phyloP scores from a whole-genome alignment of 2,329 filamentous ascomycete genomes.

The Fusarium abutilonis region DNA sequence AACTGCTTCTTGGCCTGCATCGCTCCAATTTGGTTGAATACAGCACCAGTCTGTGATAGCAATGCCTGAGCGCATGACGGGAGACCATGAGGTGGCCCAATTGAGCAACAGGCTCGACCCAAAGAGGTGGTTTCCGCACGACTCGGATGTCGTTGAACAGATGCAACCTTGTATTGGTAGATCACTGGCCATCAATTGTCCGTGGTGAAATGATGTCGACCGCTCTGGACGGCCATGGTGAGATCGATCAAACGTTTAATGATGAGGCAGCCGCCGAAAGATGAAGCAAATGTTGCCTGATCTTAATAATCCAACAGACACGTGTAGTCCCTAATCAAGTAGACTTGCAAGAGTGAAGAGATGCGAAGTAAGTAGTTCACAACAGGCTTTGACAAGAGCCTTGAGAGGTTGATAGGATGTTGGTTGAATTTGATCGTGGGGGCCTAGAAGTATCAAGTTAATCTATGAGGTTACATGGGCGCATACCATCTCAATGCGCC shows the following conservation, averaged over 20 bases:
- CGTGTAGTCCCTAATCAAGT: neutral
- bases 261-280: constrained; percentile 1
- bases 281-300: neutral
- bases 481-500: constrained; percentile 14
- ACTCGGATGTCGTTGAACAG: constrained; percentile 23
- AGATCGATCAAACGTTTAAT: constrained; percentile 31
- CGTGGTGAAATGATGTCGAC: constrained; percentile 12
- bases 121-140: constrained; percentile 24
- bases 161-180: neutral
- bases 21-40: constrained; percentile 13
- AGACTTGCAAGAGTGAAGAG: neutral
- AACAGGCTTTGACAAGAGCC: neutral
- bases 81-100: constrained; percentile 34
- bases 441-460: constrained; percentile 11
- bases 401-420: neutral
- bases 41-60: constrained; percentile 39
- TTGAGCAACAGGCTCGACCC: constrained; percentile 39
- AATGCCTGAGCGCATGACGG: constrained; percentile 38
- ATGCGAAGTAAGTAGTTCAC: constrained; percentile 2
- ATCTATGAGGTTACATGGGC: constrained; percentile 22
- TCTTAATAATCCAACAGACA: neutral
- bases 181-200: neutral
- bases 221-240: constrained; percentile 23
- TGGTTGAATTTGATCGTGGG: constrained; percentile 2
- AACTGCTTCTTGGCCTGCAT: constrained; percentile 37